Percentiles rank a stretch among this genome's conserved stretches.
Conservation (phyloP, 192 early-diverging fungal species). For the Umbelopsis sp. region DNA sequence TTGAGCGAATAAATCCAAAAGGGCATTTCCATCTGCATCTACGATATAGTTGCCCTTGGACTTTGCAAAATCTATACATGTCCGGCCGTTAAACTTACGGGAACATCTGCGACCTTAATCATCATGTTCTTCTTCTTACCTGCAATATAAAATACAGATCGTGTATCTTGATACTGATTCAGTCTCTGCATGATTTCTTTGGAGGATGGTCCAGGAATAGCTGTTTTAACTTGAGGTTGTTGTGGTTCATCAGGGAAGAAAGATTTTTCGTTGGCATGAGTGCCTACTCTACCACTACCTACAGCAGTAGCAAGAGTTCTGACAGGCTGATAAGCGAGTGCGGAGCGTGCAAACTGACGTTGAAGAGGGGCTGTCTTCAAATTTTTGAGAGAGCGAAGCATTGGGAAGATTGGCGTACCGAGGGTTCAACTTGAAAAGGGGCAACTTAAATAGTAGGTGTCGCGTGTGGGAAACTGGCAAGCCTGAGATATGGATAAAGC, state of each 20-base stretch:
- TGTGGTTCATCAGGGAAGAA: conserved; percentile 58
- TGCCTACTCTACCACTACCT: not conserved
- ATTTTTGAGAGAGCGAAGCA: conserved; percentile 20
- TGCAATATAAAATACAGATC: conserved; percentile 65
- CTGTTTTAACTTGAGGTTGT: conserved; percentile 53
- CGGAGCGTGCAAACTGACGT: not conserved
- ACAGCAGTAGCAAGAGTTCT: conserved; percentile 8
- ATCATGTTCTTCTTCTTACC: conserved; percentile 28
- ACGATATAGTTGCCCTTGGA: conserved; percentile 76
- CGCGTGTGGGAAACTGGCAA: conserved; percentile 4
- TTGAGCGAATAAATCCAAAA: conserved; percentile 74
- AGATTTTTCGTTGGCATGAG: conserved; percentile 9
- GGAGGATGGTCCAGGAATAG: conserved; percentile 66
- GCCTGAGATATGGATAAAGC: not conserved
- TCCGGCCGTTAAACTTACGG: not conserved
- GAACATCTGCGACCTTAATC: not conserved
- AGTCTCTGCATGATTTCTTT: conserved; percentile 52
- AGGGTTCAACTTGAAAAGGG: not conserved
- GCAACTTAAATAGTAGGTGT: not conserved
- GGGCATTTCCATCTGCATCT: conserved; percentile 70
- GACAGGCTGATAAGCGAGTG: conserved; percentile 17
- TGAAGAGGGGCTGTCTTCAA: not conserved
- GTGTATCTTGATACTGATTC: conserved; percentile 63
- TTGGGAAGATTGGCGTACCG: not conserved
- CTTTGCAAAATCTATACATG: conserved; percentile 57